A percentile compares a stretch with the other conserved stretches of the same genome.
Evolutionary conservation across 768 basidiomycete genomes (phyloP).

Genomic region (Podaxis sp.): DNA sequence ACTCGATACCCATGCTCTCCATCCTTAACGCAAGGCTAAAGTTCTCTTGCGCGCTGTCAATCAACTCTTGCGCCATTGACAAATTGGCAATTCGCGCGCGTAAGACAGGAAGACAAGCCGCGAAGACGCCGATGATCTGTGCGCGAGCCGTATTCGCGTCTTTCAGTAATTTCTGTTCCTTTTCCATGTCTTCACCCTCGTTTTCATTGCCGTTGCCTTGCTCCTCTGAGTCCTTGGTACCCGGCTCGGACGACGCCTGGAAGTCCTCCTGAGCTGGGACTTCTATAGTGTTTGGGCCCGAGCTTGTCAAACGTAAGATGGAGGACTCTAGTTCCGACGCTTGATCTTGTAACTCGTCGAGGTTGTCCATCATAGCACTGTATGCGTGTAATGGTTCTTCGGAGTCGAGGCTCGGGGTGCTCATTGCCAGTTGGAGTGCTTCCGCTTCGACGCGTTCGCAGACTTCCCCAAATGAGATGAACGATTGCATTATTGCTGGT

Average conservation of each 20-base stretch:
- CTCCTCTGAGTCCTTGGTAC: not conserved
- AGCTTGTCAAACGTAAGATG: slow-evolving; percentile 24
- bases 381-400: slow-evolving; percentile 42
- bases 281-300: not conserved
- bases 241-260: not conserved
- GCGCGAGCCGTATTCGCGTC: slow-evolving; percentile 31
- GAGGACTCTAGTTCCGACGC: slow-evolving; percentile 27
- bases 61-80: slow-evolving; percentile 46
- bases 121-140: slow-evolving; percentile 42
- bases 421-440: slow-evolving; percentile 42
- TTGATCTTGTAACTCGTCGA: slow-evolving; percentile 32
- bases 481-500: slow-evolving; percentile 48
- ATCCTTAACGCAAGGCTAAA: slow-evolving; percentile 44
- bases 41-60: slow-evolving; percentile 52
- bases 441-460: slow-evolving; percentile 41
- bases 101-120: slow-evolving; percentile 48
- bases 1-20: slow-evolving; percentile 44
- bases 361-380: slow-evolving; percentile 39
- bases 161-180: slow-evolving; percentile 1
- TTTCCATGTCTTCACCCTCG: not conserved
- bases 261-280: not conserved
- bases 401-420: slow-evolving; percentile 28
- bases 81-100: slow-evolving; percentile 47
- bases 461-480: slow-evolving; percentile 45
- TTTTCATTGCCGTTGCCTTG: not conserved